Evolutionary conservation across 768 basidiomycete genomes (phyloP), one percentile per base, ranked within the genome.

Genomic region (Russula brevipes): DNA sequence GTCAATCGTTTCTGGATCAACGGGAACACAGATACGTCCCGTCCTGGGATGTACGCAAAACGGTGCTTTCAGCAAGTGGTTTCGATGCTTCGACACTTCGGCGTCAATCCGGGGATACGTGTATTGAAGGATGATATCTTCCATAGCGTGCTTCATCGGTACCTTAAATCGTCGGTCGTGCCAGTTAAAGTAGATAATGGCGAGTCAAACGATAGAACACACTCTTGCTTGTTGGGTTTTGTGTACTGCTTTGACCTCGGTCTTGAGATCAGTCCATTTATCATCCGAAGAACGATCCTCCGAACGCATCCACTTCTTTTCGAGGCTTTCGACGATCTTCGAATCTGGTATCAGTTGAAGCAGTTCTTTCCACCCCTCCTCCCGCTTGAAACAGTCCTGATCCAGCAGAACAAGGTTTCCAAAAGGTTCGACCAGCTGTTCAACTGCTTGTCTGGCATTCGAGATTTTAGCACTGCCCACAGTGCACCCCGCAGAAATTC

Each of bases 11-110:
- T 75, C 75, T 4, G 94, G 88, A 70, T 96, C 89, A 17, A 98
- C 80, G 1, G 96, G 97, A 2, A 99, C 91, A 72, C 96, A 99
- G 9, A 99, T 85, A 36, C 94, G 85, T 1, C 96, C 97, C 2
- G 97, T 99, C 66, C 91, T 91, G 0, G 97, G 97, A 74, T 99
- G 97, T 0, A 98, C 79, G 72, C 95, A 97, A 75, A 99, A 99
- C 0, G 97, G 97, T 24, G 93, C 89, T 76, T 99, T 99, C 58
- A 99, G 83, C 77, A 99, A 81, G 78, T 99, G 97, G 76, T 99
- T 98, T 54, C 94, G 83, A 71, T 95, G 92, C 71, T 98, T 96
- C 3, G 94, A 95, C 35, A 99, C 97, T 74, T 99, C 97, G 14
- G 91, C 90, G 73, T 99, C 97, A 58, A 99, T 82, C 12, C 97